Evolutionary conservation across 1,139 yeast genomes (phyloP), one percentile per base, ranked within the genome.

Genomic region (Pichia sp.): DNA sequence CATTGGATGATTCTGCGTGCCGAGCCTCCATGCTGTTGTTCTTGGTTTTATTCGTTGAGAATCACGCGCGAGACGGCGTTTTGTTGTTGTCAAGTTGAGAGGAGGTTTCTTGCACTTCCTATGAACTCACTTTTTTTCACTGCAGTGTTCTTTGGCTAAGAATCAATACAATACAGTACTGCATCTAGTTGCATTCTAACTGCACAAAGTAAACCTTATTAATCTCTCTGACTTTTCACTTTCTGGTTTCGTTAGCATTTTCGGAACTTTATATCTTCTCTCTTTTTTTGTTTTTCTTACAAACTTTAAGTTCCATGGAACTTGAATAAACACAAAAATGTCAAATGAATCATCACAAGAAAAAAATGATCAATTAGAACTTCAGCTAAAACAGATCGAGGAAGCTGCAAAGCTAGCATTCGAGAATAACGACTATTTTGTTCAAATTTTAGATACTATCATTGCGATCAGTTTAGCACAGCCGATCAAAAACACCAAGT

Each of bases 381-480:
- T 30, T 17, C 46, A 38, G 34, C 28, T 49, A 19, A 46, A 52
- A 34, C 57, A 54, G 38, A 43, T 55, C 15, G 41, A 45, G 5
- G 56, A 54, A 33, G 60, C 59, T 10, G 57, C 54, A 18, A 48
- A 49, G 22, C 38, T 56, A 33, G 59, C 56, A 2, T 52, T 54
- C 26, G 52, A 52, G 19, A 49, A 55, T 33, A 51, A 44, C 30
- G 47, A 50, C n/a, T 55, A 50, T 37, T 52, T 54, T 28, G 50
- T 41, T 24, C 56, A 53, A 35, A 47, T 56, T n/a, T 39, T 55
- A 22, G 58, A 53, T 31, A 52, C 55, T 14, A 54, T 56, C 11
- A 50, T 54, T 21, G 44, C 58, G 9, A 54, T 56, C 15, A 46
- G 52, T 34, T 20, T 49, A 14, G 46, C 54, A 1, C 52, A 53